Base-by-base conservation (phyloP, 345 rosid species). In the Draba incana region DNA sequence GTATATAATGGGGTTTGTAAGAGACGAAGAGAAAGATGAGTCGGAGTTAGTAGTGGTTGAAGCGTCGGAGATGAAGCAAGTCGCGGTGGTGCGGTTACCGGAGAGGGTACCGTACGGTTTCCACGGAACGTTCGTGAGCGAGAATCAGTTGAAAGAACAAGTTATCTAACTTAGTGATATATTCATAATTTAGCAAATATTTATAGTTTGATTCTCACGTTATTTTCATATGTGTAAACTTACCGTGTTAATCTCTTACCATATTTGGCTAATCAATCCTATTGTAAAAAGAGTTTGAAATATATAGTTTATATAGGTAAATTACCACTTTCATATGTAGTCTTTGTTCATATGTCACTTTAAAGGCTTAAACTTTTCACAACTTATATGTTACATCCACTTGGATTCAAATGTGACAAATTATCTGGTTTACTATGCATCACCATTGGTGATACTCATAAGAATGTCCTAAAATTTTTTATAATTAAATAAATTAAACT, bases 91-190 rank as follows among this genome's bases (percentile, higher is more conserved):
- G 16, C 55, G 33, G 47, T 23, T 91, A 74, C 90, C 92, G 8
- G 57, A 75, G 12, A 80, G 96, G 57, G 96, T 88, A 10, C 89
- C 97, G 3, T 86, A 85, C 14, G 92, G 92, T 10, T 86, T 91
- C 24, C 97, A 91, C 70, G 97, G 92, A 9, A 80, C 88, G 8
- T 88, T 88, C 75, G 78, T 88, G 2, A 68, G 76, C 35, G 74
- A 70, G 38, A 54, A 55, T 54, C 86, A 86, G 25, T 70, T 87
- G 24, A 75, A n/a, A 12, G 66, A 46, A 46, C 85, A 88, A 65
- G 60, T 67, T 10, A 85, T 3, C 66, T 77, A 71, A 69, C 12
- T 10, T 31, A 12, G 42, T 28, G 23, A 15, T 64, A n/a, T 46
- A 39, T 62, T 47, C 48, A 12, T 39, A 55, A 48, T 14, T 51